Evolutionary conservation across 2,329 filamentous ascomycete species (phyloP), one percentile per base, ranked within the genome.

Genomic region (Phaeosphaeriaceae sp.): DNA sequence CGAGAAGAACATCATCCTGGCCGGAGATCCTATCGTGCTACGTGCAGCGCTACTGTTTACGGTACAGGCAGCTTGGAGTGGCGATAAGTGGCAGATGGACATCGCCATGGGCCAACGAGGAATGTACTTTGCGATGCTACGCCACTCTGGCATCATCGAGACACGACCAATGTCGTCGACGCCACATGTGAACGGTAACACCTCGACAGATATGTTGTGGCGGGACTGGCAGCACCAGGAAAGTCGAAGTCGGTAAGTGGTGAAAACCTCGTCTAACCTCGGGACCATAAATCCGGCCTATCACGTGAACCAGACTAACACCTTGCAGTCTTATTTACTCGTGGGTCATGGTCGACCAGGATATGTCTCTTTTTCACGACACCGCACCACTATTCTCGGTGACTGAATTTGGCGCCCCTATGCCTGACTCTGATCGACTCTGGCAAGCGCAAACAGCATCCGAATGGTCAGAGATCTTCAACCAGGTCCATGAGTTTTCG

Each of bases 21-120:
- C 87, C 13, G 85, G 87, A 1, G 88, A 91, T 69, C 86, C 86
- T 0, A 84, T 86, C 2, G 85, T 89, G 0, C 80, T 91, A 47
- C 84, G 88, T 42, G 88, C 88, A 49, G 89, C 89, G 0, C 79
- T 91, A 13, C 83, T 91, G 2, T 91, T 91, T 72, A 90, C 86
- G 1, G 83, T 89, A 1, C 83, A 90, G 24, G 89, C 88, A 8
- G 88, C 88, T 1, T 92, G 89, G 89, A 90, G 89, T 70, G 89
- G 89, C 48, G 89, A 91, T 74, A 91, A 91, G 77, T 91, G 89
- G 88, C 87, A 91, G 64, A 91, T 91, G 89, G 89, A 91, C 68
- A 90, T 91, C 64, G 86, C 88, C 44, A 90, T 91, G 88, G 89
- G 89, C 28, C 89, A 91, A 74, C 84, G 88, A 49, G 88, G 88